These are phyloP conservation scores for Psilocybe azurescens DNA, from an alignment of 768 basidiomycete genomes.

Conservation along the genomic window DNA sequence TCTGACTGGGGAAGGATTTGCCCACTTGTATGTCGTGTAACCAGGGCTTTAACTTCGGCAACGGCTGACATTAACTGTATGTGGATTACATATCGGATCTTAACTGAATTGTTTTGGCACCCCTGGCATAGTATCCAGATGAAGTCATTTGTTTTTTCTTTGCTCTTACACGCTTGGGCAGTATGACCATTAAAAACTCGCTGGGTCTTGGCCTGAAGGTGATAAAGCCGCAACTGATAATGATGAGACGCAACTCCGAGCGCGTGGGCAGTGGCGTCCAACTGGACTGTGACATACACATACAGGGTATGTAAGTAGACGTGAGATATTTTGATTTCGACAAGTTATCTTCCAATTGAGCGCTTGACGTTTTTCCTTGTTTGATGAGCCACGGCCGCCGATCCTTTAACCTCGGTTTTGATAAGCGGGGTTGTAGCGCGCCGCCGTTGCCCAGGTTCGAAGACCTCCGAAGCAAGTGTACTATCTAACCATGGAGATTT, in stretches of 20 bases:
- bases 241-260: neutral
- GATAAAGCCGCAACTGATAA: neutral
- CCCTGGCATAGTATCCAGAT: no score
- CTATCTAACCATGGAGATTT: no score
- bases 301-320: neutral
- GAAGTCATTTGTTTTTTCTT: no score
- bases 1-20: neutral
- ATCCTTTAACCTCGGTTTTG: neutral
- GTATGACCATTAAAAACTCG: no score
- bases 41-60: neutral
- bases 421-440: no score
- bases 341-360: neutral
- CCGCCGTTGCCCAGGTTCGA: neutral
- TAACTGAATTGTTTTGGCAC: no score
- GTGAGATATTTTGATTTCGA: neutral
- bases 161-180: no score
- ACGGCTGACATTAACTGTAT: neutral
- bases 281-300: neutral
- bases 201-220: no score
- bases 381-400: neutral
- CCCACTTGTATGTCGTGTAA: neutral
- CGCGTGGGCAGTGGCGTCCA: neutral
- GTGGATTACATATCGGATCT: neutral
- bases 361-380: neutral
- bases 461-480: neutral